Percentiles rank a stretch among this genome's conserved stretches.
These are phyloP conservation scores for Pseudocercospora ulei DNA, from an alignment of 2,329 filamentous ascomycete genomes.

Conservation along the genomic window DNA sequence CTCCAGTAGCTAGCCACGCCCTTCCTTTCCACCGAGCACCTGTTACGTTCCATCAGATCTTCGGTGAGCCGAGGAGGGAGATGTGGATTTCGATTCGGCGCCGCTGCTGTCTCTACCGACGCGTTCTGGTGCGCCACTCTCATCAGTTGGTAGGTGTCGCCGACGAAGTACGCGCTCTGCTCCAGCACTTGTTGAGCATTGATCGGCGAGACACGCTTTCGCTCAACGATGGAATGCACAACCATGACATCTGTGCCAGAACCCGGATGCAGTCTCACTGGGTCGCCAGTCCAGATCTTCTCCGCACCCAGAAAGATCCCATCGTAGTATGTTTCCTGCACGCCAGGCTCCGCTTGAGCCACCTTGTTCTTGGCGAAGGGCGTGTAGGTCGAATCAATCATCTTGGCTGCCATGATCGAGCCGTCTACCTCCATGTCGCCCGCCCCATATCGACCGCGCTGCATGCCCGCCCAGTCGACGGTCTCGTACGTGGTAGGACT, in stretches of 20 bases:
- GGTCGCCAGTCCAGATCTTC: slow-evolving; percentile 52
- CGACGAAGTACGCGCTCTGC: slow-evolving; percentile 37
- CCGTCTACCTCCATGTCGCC: slow-evolving; percentile 48
- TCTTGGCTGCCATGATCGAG: slow-evolving; percentile 49
- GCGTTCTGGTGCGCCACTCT: slow-evolving; percentile 35
- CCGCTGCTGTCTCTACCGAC: slow-evolving; percentile 32
- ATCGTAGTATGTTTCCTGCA: slow-evolving; percentile 42
- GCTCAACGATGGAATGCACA: slow-evolving; percentile 40
- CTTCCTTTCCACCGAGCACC: slow-evolving; percentile 35
- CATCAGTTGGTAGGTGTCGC: slow-evolving; percentile 46
- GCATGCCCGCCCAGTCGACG: slow-evolving; percentile 44
- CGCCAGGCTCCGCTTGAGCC: slow-evolving; percentile 32
- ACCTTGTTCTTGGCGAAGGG: slow-evolving; percentile 43
- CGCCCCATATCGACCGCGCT: slow-evolving; percentile 38
- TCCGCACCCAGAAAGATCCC: slow-evolving; percentile 51
- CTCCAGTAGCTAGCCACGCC: slow-evolving; percentile 38
- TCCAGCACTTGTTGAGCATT: slow-evolving; percentile 23
- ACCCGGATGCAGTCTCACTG: slow-evolving; percentile 45
- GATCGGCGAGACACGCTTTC: slow-evolving; percentile 24
- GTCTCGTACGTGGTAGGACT: slow-evolving; percentile 40
- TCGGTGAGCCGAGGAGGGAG: slow-evolving; percentile 46
- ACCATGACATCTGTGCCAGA: slow-evolving; percentile 44
- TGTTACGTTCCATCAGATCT: slow-evolving; percentile 45
- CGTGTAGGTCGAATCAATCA: slow-evolving; percentile 48
- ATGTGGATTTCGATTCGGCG: slow-evolving; percentile 33